phyloP scores from a whole-genome alignment of 2,329 filamentous ascomycete species.

The Hypoxylon sp. region DNA sequence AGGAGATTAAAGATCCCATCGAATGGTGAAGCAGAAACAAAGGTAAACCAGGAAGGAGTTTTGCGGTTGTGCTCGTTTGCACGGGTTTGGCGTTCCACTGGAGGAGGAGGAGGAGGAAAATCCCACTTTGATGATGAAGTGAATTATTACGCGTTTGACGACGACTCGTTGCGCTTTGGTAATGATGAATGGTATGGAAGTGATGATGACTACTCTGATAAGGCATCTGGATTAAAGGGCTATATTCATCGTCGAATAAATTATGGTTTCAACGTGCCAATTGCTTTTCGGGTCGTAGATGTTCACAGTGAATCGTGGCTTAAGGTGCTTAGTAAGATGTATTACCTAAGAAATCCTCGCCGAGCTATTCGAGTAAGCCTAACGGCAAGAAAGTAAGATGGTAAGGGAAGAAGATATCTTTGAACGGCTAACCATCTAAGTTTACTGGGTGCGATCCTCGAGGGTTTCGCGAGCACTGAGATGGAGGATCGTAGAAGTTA shows the following conservation, averaged over 20 bases:
- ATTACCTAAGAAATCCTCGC: not conserved
- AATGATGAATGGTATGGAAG: conserved; percentile 3
- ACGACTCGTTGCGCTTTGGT: not conserved
- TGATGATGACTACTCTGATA: not conserved
- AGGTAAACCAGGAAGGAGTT: conserved; percentile 3
- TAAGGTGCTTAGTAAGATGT: not conserved
- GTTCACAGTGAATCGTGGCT: not conserved
- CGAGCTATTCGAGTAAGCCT: not conserved
- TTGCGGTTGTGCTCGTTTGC: conserved; percentile 10
- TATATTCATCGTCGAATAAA: conserved; percentile 5
- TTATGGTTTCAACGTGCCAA: not conserved
- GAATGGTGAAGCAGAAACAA: conserved; percentile 77
- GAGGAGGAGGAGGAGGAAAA: conserved; percentile 20
- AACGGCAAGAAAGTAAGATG: not conserved
- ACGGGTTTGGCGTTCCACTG: conserved; percentile 30
- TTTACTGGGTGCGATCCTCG: too few relatives aligned
- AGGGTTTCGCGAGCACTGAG: too few relatives aligned
- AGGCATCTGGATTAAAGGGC: not conserved
- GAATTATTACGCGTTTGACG: not conserved
- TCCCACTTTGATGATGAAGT: conserved; percentile 1
- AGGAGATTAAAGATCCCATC: conserved; percentile 86
- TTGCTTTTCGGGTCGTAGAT: not conserved
- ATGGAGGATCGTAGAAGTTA: too few relatives aligned
- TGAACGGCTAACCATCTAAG: not conserved
- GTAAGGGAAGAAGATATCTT: not conserved